phyloP scores from a whole-genome alignment of 1,284 basidiomycete species.

The Hemileia vastatrix region DNA sequence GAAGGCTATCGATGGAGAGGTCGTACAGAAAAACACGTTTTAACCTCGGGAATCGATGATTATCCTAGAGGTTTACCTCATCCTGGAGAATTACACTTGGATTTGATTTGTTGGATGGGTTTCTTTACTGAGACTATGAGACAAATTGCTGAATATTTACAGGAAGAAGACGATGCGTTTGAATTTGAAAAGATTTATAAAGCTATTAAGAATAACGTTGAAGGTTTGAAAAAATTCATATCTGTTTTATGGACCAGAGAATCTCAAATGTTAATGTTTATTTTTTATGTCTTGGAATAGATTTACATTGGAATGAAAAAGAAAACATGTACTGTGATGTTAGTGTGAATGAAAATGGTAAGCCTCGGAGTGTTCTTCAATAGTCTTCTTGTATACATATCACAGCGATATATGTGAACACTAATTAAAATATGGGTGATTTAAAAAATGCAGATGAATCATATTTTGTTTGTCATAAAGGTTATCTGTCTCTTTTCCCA shows the following conservation, averaged over 20 bases:
- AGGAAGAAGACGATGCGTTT: slow-evolving; percentile 65
- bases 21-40: slow-evolving; percentile 70
- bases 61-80: slow-evolving; percentile 80
- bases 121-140: slow-evolving; percentile 83
- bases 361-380: slow-evolving; percentile 24
- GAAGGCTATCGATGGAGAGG: slow-evolving; percentile 93
- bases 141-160: slow-evolving; percentile 70
- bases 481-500: slow-evolving; percentile 87
- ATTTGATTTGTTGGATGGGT: slow-evolving; percentile 89
- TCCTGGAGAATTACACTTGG: slow-evolving; percentile 79
- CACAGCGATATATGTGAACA: background rate
- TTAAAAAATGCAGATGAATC: slow-evolving; percentile 60
- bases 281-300: slow-evolving; percentile 50
- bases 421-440: background rate
- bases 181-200: slow-evolving; percentile 66
- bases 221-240: slow-evolving; percentile 55
- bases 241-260: background rate
- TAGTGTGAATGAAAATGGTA: slow-evolving; percentile 70
- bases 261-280: background rate
- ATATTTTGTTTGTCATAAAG: slow-evolving; percentile 75
- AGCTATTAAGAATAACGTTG: slow-evolving; percentile 72
- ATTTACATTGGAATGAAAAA: slow-evolving; percentile 84
- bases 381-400: background rate
- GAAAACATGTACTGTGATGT: slow-evolving; percentile 86
- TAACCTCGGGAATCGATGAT: slow-evolving; percentile 91